Base-by-base conservation (phyloP, 257 asterid species). In the Primulina eburnea region DNA sequence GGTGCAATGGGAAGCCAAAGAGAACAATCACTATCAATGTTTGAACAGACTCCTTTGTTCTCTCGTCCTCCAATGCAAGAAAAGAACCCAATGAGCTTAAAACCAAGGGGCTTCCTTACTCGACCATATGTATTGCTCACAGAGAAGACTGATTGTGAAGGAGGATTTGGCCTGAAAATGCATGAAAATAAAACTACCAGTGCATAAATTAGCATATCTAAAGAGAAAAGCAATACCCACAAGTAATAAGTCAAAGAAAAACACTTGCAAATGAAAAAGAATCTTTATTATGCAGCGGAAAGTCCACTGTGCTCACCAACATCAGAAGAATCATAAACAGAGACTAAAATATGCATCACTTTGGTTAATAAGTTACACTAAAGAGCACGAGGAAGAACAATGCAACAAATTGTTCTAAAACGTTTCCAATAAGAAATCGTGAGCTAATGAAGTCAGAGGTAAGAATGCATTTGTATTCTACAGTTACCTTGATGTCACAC, bases 1-100 rank as follows among this genome's bases (percentile, higher is more conserved):
- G 99, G 99, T 37, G 99, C 90, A 79, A 93, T 68, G 35, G 99
- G 97, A 65, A 84, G 82, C 99, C 99, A 93, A 71, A 93, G 87
- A 74, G 96, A 89, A 82, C 99, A 93, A 68, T 83, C 96, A 67
- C 68, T 68, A 58, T 79, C 90, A 65, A 32, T 67, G 63, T 69
- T 35, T 57, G 84, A 60, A 71, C 55, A 75, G 35, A 56, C 78
- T 64, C 85, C 86, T 47, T 65, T 77, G 62, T 72, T 75, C 71
- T 76, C 86, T 72, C 75, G 81, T 70, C 83, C 85, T 79, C 71
- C 87, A 80, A 81, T 73, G 70, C 82, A 77, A 50, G 95, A 86
- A 80, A 90, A 87, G 14, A 72, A 65, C 47, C 96, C 91, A 69
- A 93, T 81, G 63, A 87, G 85, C 88, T 84, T 79, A 83, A 86